phyloP scores from a whole-genome alignment of 768 basidiomycete genomes.

The Auricularia auricula-judae region DNA sequence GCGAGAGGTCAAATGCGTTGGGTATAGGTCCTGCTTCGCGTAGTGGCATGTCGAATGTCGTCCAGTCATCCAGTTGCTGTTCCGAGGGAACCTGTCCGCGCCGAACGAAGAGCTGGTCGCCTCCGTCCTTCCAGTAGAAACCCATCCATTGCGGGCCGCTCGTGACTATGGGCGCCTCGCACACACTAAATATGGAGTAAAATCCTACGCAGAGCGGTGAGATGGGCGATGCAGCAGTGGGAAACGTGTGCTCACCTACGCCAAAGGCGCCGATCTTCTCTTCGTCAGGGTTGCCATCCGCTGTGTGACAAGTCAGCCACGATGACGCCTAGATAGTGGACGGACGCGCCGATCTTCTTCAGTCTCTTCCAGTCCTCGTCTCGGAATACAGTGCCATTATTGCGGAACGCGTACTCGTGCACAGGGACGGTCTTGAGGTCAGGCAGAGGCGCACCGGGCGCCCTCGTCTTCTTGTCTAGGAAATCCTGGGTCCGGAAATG shows the following conservation, averaged over 20 bases:
- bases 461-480: constrained; percentile 22
- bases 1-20: constrained; percentile 72
- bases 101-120: constrained; percentile 79
- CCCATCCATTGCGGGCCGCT: constrained; percentile 76
- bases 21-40: constrained; percentile 75
- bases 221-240: constrained; percentile 16
- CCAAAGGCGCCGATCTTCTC: constrained; percentile 94
- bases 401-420: constrained; percentile 74
- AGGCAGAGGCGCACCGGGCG: constrained; percentile 27
- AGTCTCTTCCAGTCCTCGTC: constrained; percentile 82
- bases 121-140: constrained; percentile 92
- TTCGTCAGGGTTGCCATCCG: constrained; percentile 90
- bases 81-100: constrained; percentile 50
- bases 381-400: constrained; percentile 76
- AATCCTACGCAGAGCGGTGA: constrained; percentile 10
- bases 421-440: constrained; percentile 59
- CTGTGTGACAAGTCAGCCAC: constrained; percentile 25
- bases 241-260: constrained; percentile 39
- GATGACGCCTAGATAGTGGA: neutral
- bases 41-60: constrained; percentile 80
- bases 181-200: constrained; percentile 17
- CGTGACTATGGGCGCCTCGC: constrained; percentile 27
- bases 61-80: constrained; percentile 43
- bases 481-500: constrained; percentile 58
- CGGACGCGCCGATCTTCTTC: constrained; percentile 67